Evolutionary conservation across 2,329 filamentous ascomycete species (phyloP), one percentile per base, ranked within the genome.

Genomic region (Penicillium sp.): DNA sequence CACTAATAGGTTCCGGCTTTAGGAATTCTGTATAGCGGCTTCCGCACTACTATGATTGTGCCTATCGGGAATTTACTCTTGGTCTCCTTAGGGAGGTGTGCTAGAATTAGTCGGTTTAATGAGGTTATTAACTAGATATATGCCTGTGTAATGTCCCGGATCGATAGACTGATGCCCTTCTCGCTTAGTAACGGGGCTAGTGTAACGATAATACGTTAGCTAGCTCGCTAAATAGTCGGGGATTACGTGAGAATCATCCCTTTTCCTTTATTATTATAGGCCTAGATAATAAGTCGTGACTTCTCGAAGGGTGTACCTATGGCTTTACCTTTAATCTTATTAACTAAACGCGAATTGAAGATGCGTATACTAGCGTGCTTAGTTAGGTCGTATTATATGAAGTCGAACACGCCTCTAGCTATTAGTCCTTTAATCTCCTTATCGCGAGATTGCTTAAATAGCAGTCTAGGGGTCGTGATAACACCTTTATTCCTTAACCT

Each of bases 101-200:
- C 42, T 19, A 47, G 42, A 47, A 47, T 47, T 19, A 47, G 19
- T 47, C 42, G 24, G 42, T 47, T 47, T 13, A 47, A 47, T 47
- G 24, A 47, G 19, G 42, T 47, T 24, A 13, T 47, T 47, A 13
- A 47, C 42, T 47, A 13, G 42, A 47, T 13, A 47, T 47, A 38
- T 17, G 37, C 37, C 37, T 38, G 37, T 17, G 37, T 38, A 17
- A 38, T 38, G 37, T 38, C 37, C 13, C 37, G 37, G 37, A 38
- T 38, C 13, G 37, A 38, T 6, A 38, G 37, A 6, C 37, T 38
- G 13, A 38, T 38, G 13, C 5, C 5, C 37, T 38, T 38, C 4
- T 38, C 37, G 13, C 37, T 38, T 15, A 38, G 37, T 38, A 15
- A 38, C 13, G 37, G 37, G 37, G 37, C 37, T 2, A 38, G 37